Evolutionary conservation across 176 grass and related monocot genomes (phyloP).

Genomic region (Ampelocalamus luodianensis): DNA sequence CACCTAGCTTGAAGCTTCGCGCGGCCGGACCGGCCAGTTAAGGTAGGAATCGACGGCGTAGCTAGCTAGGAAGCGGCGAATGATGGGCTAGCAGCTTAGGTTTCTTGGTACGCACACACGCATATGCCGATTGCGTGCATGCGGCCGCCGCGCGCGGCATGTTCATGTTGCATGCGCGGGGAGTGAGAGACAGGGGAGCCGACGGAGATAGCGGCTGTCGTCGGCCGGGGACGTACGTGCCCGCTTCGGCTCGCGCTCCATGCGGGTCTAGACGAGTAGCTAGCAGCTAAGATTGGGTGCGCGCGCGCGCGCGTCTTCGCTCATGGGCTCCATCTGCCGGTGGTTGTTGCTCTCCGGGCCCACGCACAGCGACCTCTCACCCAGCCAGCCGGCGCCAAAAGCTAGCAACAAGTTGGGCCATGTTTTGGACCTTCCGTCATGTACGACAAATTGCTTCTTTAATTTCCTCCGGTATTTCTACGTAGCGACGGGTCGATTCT

Average conservation of each 20-base stretch:
- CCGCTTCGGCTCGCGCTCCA: not conserved
- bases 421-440: no score
- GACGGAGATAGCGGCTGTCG: not conserved
- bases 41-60: no score
- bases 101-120: no score
- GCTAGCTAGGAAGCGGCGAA: no score
- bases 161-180: not conserved
- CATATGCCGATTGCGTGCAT: not conserved
- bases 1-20: no score
- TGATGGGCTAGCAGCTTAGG: no score
- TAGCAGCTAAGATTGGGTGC: not conserved
- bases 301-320: not conserved
- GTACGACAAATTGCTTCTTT: no score
- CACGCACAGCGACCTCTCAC: not conserved
- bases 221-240: not conserved
- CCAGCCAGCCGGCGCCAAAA: not conserved
- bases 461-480: no score
- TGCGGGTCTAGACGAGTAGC: not conserved
- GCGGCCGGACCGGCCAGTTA: no score
- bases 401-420: no score
- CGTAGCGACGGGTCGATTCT: no score
- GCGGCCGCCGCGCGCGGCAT: not conserved
- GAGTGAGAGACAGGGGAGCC: not conserved
- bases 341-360: not conserved
- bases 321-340: constrained; percentile 18